Conservation (phyloP, 2,329 filamentous ascomycete genomes). For the Fusarium haematococcum region DNA sequence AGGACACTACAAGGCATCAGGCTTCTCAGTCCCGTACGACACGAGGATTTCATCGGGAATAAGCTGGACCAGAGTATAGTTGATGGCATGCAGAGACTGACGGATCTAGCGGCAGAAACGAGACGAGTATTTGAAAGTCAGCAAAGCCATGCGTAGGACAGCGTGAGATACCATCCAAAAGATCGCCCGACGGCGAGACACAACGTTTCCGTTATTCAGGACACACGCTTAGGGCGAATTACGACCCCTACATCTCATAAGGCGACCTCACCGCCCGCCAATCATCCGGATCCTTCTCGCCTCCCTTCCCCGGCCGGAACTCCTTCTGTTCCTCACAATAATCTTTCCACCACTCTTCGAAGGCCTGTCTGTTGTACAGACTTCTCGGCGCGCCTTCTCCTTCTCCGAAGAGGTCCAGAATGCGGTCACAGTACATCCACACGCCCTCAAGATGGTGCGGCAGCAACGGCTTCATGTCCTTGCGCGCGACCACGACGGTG, state of each 20-base stretch:
- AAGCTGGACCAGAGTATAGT: too few relatives aligned
- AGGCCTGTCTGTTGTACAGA: constrained; percentile 3
- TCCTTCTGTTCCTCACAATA: constrained; percentile 4
- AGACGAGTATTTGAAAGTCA: too few relatives aligned
- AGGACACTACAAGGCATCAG: too few relatives aligned
- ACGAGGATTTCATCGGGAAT: too few relatives aligned
- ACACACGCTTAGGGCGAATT: too few relatives aligned
- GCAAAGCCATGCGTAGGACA: too few relatives aligned
- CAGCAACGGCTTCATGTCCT: constrained; percentile 18
- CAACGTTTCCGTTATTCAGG: too few relatives aligned
- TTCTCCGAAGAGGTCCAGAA: neutral
- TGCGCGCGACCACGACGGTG: constrained; percentile 14
- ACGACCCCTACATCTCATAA: neutral
- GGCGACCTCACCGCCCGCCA: constrained; percentile 5
- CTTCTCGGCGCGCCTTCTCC: neutral
- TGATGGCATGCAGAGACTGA: too few relatives aligned
- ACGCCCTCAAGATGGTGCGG: constrained; percentile 2
- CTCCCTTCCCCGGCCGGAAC: neutral
- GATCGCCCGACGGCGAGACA: too few relatives aligned
- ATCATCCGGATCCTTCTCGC: constrained; percentile 14
- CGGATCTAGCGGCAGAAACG: too few relatives aligned
- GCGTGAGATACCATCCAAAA: too few relatives aligned
- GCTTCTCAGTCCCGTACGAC: too few relatives aligned
- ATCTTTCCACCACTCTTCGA: constrained; percentile 12
- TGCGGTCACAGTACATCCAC: neutral